phyloP scores from a whole-genome alignment of 257 asterid species.

The Ocimum tenuiflorum region DNA sequence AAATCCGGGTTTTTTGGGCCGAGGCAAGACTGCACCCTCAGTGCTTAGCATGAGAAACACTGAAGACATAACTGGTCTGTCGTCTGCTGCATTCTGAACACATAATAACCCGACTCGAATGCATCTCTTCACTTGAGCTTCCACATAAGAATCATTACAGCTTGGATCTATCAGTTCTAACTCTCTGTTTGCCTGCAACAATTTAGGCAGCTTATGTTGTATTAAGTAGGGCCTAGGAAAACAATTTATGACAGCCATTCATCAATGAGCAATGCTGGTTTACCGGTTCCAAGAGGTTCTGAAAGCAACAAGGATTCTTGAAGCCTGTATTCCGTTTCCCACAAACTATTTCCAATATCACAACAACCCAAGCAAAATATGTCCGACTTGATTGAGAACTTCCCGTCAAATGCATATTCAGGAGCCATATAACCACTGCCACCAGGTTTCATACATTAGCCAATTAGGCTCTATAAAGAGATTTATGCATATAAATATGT shows the following conservation, averaged over 20 bases:
- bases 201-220: not conserved
- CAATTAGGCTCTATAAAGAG: no score
- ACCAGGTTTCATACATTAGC: not conserved
- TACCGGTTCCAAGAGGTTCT: not conserved
- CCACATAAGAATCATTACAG: not conserved
- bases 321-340: not conserved
- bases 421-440: conserved; percentile 4
- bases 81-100: conserved; percentile 11
- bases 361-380: not conserved
- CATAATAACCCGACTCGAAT: conserved; percentile 14
- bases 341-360: not conserved
- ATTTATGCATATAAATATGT: no score
- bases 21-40: conserved; percentile 4
- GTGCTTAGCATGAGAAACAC: conserved; percentile 14
- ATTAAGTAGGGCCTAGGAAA: no score
- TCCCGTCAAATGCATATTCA: not conserved
- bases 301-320: not conserved
- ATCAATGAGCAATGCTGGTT: not conserved
- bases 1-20: conserved; percentile 10
- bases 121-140: conserved; percentile 12
- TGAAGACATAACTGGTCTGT: not conserved
- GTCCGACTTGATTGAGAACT: not conserved
- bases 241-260: not conserved
- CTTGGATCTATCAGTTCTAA: conserved; percentile 9
- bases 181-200: conserved; percentile 2